A percentile compares a stretch with the other conserved stretches of the same genome.
These are phyloP conservation scores for Mrakia gelida DNA, from an alignment of 768 basidiomycete genomes.

Conservation along the genomic window DNA sequence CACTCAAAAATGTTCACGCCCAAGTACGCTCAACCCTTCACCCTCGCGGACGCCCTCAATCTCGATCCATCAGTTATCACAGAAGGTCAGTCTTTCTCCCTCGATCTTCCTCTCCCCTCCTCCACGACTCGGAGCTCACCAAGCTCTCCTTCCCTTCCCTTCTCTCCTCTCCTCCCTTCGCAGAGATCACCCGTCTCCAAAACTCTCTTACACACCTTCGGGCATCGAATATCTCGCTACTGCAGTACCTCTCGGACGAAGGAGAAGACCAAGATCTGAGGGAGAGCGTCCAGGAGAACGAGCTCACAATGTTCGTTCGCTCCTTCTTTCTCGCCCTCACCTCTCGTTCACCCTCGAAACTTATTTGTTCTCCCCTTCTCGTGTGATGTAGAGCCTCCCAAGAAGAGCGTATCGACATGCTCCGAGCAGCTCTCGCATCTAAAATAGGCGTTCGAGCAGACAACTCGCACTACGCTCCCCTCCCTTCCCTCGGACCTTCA, in stretches of 20 bases:
- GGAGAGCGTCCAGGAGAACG: slow-evolving; percentile 66
- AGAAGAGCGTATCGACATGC: slow-evolving; percentile 66
- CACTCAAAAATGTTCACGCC: slow-evolving; percentile 45
- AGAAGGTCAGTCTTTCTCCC: slow-evolving; percentile 54
- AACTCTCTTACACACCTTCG: slow-evolving; percentile 63
- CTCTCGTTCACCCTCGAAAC: not conserved
- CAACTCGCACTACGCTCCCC: slow-evolving; percentile 51
- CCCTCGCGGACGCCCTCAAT: slow-evolving; percentile 58
- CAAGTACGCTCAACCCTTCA: slow-evolving; percentile 69
- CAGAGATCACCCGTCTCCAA: slow-evolving; percentile 71
- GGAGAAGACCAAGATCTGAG: slow-evolving; percentile 57
- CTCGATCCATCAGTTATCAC: slow-evolving; percentile 65
- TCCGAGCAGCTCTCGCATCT: slow-evolving; percentile 60
- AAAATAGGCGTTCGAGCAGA: slow-evolving; percentile 53
- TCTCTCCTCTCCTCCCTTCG: not conserved
- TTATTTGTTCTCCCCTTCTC: slow-evolving; percentile 5
- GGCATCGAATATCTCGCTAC: slow-evolving; percentile 53
- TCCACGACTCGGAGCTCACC: not conserved
- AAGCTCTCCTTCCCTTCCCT: not conserved
- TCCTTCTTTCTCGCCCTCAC: not conserved
- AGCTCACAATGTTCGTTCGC: slow-evolving; percentile 58
- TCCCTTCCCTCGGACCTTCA: not conserved
- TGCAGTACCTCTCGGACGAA: slow-evolving; percentile 49
- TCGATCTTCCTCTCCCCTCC: not conserved
- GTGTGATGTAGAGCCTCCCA: slow-evolving; percentile 60